phyloP scores from a whole-genome alignment of 2,329 filamentous ascomycete species.

The Sclerotinia glacialis region DNA sequence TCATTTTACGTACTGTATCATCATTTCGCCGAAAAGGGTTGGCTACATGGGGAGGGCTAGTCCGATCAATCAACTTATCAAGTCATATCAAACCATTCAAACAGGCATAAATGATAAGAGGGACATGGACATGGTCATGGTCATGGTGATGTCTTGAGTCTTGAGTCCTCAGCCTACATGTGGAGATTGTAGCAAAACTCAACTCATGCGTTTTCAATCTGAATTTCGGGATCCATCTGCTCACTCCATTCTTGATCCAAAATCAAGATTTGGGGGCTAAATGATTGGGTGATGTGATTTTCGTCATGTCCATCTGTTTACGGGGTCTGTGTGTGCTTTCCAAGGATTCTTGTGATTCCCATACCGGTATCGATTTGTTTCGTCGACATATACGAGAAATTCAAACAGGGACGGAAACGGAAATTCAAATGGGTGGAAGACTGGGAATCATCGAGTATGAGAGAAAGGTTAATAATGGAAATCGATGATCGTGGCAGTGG shows the following conservation, averaged over 20 bases:
- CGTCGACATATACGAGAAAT: constrained; percentile 16
- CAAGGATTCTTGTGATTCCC: constrained; percentile 10
- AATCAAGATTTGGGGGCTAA: constrained; percentile 6
- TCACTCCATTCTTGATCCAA: neutral
- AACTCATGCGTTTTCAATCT: constrained; percentile 11
- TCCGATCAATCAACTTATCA: neutral
- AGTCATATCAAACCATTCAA: constrained; percentile 2
- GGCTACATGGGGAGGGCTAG: constrained; percentile 5
- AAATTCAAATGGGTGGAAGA: neutral
- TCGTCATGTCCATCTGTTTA: constrained; percentile 6
- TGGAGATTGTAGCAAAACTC: constrained; percentile 5
- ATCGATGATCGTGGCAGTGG: constrained; percentile 9
- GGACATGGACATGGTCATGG: neutral
- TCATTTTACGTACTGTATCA: constrained; percentile 21
- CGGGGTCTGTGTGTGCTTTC: constrained; percentile 8
- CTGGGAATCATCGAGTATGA: neutral
- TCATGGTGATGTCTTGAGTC: neutral
- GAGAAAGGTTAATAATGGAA: neutral
- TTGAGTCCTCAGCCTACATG: neutral
- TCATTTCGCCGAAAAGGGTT: constrained; percentile 18
- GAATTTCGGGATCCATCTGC: neutral
- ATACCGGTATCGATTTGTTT: constrained; percentile 10
- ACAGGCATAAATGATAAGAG: constrained; percentile 1
- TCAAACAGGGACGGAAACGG: neutral
- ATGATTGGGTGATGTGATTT: constrained; percentile 14